Base-by-base conservation (phyloP, 2,329 filamentous ascomycete species). In the Bretziella fagacearum region DNA sequence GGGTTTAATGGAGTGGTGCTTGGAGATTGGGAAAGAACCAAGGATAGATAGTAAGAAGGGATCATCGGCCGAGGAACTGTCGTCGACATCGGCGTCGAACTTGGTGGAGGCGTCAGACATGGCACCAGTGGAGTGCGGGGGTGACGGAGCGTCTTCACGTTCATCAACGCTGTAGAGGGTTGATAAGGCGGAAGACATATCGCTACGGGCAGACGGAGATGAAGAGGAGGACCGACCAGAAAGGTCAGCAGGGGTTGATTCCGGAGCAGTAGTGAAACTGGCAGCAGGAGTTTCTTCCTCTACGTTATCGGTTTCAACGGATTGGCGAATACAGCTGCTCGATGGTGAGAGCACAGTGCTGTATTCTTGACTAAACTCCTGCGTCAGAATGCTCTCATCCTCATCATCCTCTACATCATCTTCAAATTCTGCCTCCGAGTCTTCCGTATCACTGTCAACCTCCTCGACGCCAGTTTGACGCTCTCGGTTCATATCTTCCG, bases 91-190 rank as follows among this genome's bases (percentile, higher is more conserved):
- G 23, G n/a, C 22, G 20, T 44, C 43, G 11, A 45, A 26, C 22
- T 48, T 46, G 35, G 36, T 48, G 11, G 46, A 48, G 23, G 42
- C 30, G 13, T 44, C 36, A 6, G 46, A 48, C 15, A 46, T 33
- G 17, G 46, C 42, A 22, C 30, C 37, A 4, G 27, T 18, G 6
- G 43, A 46, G 11, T 11, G n/a, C 3, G 46, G 46, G 10, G 41
- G 46, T 4, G 45, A 43, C 1, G 44, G 49, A 2, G 43, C 49
- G 17, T 65, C 63, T 6, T 67, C 63, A 1, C 62, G 59, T 46
- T 73, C 70, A 25, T 71, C 69, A 41, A 67, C 68, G 49, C 71
- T 74, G 52, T 74, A 73, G 4, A 76, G 56, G 0, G 72, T 76
- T 3, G 72, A 76, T 4, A 76, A 59, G 2, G 69, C 66, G 32